Conservation (phyloP, 225 moss, liverwort and hornwort genomes). For the Pleurozium schreberi region DNA sequence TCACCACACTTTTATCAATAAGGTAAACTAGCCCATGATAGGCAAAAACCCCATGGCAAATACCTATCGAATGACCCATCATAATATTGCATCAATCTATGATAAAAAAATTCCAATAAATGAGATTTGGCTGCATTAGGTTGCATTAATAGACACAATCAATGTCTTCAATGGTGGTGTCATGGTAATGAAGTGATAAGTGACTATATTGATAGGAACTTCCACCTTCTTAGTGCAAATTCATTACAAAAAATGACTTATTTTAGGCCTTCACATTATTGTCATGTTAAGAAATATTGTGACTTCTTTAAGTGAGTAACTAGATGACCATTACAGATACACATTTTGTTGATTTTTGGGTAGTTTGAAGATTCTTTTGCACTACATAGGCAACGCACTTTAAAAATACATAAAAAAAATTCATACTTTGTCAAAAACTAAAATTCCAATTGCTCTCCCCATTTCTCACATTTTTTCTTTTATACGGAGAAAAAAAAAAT, state of each 20-base stretch:
- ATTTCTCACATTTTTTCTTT: background rate
- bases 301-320: background rate
- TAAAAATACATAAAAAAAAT: background rate
- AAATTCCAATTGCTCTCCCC: background rate
- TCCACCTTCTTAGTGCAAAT: background rate
- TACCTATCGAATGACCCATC: background rate
- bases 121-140: background rate
- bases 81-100: background rate
- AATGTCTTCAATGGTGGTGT: background rate
- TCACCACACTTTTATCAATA: background rate
- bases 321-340: rapidly evolving
- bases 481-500: background rate
- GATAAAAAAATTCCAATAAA: background rate
- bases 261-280: background rate
- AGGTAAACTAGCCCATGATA: background rate
- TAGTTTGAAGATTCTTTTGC: background rate
- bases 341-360: background rate
- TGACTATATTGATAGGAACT: background rate
- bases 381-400: background rate
- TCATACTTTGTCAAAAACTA: no score
- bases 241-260: rapidly evolving
- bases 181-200: background rate
- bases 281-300: background rate
- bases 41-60: background rate
- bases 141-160: background rate